Percentiles rank a stretch among this genome's conserved stretches.
Conservation (phyloP, 768 basidiomycete genomes). For the Suillus alpinus region DNA sequence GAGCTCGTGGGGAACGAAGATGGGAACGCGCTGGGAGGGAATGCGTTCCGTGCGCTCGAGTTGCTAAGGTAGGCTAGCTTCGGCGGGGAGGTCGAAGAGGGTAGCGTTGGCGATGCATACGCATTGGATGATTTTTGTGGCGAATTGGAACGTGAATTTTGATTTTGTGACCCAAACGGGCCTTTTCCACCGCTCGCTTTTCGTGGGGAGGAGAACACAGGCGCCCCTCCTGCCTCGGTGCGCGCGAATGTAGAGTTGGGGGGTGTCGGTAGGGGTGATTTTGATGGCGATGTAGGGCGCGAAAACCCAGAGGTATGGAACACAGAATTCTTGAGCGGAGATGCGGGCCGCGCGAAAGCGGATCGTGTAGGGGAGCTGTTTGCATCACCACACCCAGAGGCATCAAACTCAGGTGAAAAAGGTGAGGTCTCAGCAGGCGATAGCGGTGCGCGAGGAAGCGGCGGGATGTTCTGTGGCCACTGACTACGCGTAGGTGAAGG, state of each 20-base stretch:
- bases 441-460: constrained; percentile 27
- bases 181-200: background rate
- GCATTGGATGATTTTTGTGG: background rate
- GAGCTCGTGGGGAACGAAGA: background rate
- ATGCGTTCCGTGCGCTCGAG: background rate
- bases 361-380: background rate
- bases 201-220: background rate
- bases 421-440: background rate
- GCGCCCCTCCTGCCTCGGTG: background rate
- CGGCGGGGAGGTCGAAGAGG: constrained; percentile 13
- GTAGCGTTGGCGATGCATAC: constrained; percentile 17
- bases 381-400: background rate
- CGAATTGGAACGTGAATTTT: background rate
- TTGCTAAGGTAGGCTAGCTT: constrained; percentile 3
- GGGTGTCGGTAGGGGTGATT: background rate
- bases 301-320: constrained; percentile 1
- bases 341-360: background rate
- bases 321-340: background rate
- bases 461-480: constrained; percentile 25
- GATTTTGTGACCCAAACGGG: background rate
- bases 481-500: constrained; percentile 11
- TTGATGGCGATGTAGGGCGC: constrained; percentile 6
- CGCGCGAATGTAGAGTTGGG: background rate
- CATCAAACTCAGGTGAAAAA: constrained; percentile 8
- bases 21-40: background rate